These are phyloP conservation scores for Cyclospora cayetanensis DNA, from an alignment of 169 alveolate species.

Conservation along the genomic window DNA sequence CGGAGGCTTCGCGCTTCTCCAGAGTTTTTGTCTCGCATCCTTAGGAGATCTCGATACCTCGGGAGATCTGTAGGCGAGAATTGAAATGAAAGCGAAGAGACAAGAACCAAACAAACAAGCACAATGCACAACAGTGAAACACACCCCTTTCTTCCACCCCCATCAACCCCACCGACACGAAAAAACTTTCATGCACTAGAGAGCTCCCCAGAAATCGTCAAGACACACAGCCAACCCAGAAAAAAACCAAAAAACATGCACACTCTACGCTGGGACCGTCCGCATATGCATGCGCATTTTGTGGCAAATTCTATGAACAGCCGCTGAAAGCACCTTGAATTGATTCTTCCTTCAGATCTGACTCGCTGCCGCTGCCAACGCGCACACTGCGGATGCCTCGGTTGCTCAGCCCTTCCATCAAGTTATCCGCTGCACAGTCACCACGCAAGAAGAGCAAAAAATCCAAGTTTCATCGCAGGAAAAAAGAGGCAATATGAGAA, in stretches of 20 bases:
- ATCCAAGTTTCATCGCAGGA: no score
- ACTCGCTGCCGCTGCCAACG: slow-evolving; percentile 73
- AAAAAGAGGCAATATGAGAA: no score
- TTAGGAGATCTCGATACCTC: slow-evolving; percentile 70
- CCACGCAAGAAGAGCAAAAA: no score
- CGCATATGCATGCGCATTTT: no score
- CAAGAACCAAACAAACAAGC: no score
- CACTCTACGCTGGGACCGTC: no score
- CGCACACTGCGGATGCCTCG: slow-evolving; percentile 73
- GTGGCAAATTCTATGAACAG: neutral
- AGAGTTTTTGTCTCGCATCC: slow-evolving; percentile 51
- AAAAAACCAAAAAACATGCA: neutral
- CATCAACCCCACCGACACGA: neutral
- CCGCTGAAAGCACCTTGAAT: slow-evolving; percentile 58
- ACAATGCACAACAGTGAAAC: no score
- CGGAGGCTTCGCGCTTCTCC: slow-evolving; percentile 74
- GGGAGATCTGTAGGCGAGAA: slow-evolving; percentile 64
- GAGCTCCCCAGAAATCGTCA: neutral
- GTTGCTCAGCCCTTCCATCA: slow-evolving; percentile 67
- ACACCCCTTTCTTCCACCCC: no score
- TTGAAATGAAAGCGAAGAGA: no score
- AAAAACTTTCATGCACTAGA: neutral
- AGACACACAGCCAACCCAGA: neutral
- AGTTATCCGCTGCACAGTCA: slow-evolving; percentile 74
- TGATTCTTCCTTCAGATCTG: slow-evolving; percentile 72